Conservation (phyloP, 768 basidiomycete species). For the Russula earlei region DNA sequence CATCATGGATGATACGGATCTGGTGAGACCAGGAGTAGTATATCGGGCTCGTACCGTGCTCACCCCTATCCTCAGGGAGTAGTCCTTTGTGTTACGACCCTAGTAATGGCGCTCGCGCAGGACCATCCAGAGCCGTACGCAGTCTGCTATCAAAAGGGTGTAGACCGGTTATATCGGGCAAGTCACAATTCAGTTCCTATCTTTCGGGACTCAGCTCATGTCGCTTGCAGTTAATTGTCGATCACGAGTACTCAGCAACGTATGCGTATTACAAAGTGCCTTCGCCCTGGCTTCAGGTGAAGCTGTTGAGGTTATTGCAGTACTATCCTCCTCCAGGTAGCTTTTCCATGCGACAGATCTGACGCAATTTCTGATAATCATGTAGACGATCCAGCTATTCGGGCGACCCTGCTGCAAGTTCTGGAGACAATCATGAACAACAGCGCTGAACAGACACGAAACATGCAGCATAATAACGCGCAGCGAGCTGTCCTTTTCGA, state of each 20-base stretch:
- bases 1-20: conserved; percentile 88
- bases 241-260: conserved; percentile 77
- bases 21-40: conserved; percentile 39
- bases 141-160: conserved; percentile 91
- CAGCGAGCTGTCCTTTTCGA: conserved; percentile 98
- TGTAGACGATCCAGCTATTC: conserved; percentile 75
- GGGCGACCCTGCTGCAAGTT: conserved; percentile 67
- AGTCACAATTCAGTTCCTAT: conserved; percentile 8
- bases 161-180: conserved; percentile 78
- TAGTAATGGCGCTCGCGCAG: conserved; percentile 91
- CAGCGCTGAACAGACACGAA: conserved; percentile 81
- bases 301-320: conserved; percentile 84
- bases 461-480: conserved; percentile 98
- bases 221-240: conserved; percentile 68
- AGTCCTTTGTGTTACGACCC: conserved; percentile 84
- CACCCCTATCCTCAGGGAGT: conserved; percentile 55
- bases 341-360: conserved; percentile 21
- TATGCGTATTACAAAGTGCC: conserved; percentile 98
- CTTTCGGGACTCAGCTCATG: neutral
- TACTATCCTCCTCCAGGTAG: conserved; percentile 92
- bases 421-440: conserved; percentile 87
- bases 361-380: neutral
- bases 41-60: neutral
- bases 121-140: conserved; percentile 85
- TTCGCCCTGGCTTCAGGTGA: conserved; percentile 95